Conservation (phyloP, 208 protist species). For the Trypanosoma melophagium region DNA sequence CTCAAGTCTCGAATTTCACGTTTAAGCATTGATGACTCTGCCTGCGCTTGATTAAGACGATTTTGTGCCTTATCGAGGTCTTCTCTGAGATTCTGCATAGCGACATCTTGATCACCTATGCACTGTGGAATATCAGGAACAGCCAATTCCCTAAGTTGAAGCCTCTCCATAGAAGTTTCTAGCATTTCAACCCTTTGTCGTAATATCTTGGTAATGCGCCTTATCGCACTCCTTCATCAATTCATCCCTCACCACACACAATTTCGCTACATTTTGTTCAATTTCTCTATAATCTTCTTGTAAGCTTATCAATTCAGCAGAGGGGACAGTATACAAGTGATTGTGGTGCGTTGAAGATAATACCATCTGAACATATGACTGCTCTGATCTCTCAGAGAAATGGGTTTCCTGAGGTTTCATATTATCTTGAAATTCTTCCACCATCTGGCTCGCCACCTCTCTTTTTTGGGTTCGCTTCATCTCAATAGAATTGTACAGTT, state of each 20-base stretch:
- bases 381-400: neutral
- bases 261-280: neutral
- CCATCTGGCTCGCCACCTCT: constrained; percentile 5
- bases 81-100: constrained; percentile 5
- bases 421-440: neutral
- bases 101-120: constrained; percentile 2
- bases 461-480: neutral
- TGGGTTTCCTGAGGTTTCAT: neutral
- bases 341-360: neutral
- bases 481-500: neutral
- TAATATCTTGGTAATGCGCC: constrained; percentile 5
- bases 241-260: neutral
- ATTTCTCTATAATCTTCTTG: constrained; percentile 1
- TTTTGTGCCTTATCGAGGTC: constrained; percentile 2
- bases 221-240: constrained; percentile 5
- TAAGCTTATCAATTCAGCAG: neutral
- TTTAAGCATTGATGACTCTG: constrained; percentile 18
- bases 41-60: constrained; percentile 7
- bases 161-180: constrained; percentile 11
- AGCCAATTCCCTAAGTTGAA: constrained; percentile 24
- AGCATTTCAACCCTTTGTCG: constrained; percentile 8
- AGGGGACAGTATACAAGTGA: neutral
- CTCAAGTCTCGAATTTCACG: constrained; percentile 27
- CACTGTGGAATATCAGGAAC: constrained; percentile 23
- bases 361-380: neutral